These are phyloP conservation scores for Mycena vitilis DNA, from an alignment of 768 basidiomycete species.

Conservation along the genomic window DNA sequence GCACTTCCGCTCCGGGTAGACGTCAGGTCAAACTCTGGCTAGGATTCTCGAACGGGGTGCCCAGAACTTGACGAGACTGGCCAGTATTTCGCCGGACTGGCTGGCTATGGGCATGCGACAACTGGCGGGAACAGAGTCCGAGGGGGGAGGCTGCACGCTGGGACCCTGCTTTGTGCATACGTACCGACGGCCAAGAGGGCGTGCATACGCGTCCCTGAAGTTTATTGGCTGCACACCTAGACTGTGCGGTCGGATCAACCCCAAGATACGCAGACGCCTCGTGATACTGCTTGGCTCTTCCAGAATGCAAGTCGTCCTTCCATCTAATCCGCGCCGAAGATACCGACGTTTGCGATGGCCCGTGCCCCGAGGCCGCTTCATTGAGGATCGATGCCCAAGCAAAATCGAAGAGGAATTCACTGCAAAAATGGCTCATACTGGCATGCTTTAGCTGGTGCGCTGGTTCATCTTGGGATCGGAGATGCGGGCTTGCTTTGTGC, in stretches of 20 bases:
- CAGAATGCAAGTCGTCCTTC: conserved; percentile 21
- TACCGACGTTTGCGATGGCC: conserved; percentile 14
- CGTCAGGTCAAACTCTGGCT: too few species aligned
- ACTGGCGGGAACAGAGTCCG: too few species aligned
- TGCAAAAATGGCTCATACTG: conserved; percentile 11
- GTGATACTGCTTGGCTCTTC: conserved; percentile 29
- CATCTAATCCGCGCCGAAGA: conserved; percentile 14
- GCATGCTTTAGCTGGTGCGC: not conserved
- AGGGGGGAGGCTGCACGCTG: too few species aligned
- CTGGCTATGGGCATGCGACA: too few species aligned
- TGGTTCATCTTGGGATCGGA: not conserved
- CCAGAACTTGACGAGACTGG: too few species aligned
- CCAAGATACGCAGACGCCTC: not conserved
- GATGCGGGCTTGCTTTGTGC: too few species aligned
- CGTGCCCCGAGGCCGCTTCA: conserved; percentile 20
- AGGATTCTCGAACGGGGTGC: too few species aligned
- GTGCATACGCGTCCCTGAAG: not conserved
- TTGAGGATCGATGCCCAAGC: not conserved
- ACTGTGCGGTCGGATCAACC: conserved; percentile 33
- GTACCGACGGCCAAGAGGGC: too few species aligned
- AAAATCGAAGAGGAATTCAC: not conserved
- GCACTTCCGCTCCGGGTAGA: too few species aligned
- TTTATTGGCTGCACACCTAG: conserved; percentile 11
- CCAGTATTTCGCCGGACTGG: too few species aligned
- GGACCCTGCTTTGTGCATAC: too few species aligned